A percentile compares a stretch with the other conserved stretches of the same genome.
phyloP scores from a whole-genome alignment of 768 basidiomycete species.

The Rhodotorula taiwanensis region DNA sequence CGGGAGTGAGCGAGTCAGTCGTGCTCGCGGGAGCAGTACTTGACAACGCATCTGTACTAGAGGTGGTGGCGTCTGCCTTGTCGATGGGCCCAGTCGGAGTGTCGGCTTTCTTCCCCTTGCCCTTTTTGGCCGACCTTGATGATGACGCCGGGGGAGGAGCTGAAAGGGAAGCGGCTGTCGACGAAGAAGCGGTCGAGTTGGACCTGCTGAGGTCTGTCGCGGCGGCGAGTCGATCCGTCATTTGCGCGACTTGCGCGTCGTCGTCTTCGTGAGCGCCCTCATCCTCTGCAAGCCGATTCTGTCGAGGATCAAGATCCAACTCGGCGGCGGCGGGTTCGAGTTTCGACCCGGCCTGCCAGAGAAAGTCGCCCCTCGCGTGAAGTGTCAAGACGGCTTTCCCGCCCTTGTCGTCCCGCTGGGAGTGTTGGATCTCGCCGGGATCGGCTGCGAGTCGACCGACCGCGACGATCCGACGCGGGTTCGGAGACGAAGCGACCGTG shows the following conservation, averaged over 20 bases:
- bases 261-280: too few relatives aligned
- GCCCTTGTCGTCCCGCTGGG: slow-evolving; percentile 5
- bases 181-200: too few relatives aligned
- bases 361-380: slow-evolving; percentile 31
- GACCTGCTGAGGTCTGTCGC: too few relatives aligned
- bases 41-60: too few relatives aligned
- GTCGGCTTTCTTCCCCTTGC: not conserved
- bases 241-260: too few relatives aligned
- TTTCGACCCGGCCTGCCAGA: slow-evolving; percentile 17
- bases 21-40: not conserved
- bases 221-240: too few relatives aligned
- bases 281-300: too few relatives aligned
- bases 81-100: too few relatives aligned
- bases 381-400: slow-evolving; percentile 30
- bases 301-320: too few relatives aligned
- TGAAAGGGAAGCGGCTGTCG: too few relatives aligned
- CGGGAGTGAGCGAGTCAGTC: not conserved
- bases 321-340: not conserved
- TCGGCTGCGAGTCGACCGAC: slow-evolving; percentile 10
- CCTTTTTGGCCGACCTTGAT: not conserved
- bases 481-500: not conserved
- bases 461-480: slow-evolving; percentile 14
- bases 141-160: not conserved
- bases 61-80: too few relatives aligned
- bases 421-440: not conserved